A percentile compares a stretch with the other conserved stretches of the same genome.
phyloP scores from a whole-genome alignment of 371 early-diverging fungal species.

The Lichtheimia hyalospora region DNA sequence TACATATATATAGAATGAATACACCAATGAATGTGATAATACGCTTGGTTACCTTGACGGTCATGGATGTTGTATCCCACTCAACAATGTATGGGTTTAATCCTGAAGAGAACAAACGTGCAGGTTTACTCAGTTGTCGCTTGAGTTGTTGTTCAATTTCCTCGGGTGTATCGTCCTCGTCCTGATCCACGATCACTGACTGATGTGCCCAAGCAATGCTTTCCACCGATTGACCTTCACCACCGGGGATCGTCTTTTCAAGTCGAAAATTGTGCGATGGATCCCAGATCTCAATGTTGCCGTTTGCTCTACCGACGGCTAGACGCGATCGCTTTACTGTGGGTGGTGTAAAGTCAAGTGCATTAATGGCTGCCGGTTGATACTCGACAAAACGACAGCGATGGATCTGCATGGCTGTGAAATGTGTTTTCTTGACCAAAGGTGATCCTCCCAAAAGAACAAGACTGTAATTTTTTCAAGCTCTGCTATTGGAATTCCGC shows the following conservation, averaged over 20 bases:
- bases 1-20: background rate
- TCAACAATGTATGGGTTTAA: slow-evolving; percentile 85
- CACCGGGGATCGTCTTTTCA: slow-evolving; percentile 83
- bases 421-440: too few species aligned
- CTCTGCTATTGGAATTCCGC: too few species aligned
- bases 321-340: slow-evolving; percentile 52
- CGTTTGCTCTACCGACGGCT: slow-evolving; percentile 90
- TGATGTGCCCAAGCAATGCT: slow-evolving; percentile 87
- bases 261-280: slow-evolving; percentile 63
- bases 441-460: too few species aligned
- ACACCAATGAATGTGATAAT: background rate
- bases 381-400: slow-evolving; percentile 91
- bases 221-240: slow-evolving; percentile 75
- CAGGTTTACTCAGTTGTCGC: slow-evolving; percentile 52
- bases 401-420: slow-evolving; percentile 72
- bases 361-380: slow-evolving; percentile 82
- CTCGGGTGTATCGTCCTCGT: slow-evolving; percentile 58
- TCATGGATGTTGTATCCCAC: slow-evolving; percentile 78
- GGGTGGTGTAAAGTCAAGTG: slow-evolving; percentile 74
- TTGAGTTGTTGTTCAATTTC: slow-evolving; percentile 48
- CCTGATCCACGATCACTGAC: slow-evolving; percentile 54
- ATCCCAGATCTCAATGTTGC: slow-evolving; percentile 93
- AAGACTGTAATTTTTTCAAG: too few species aligned
- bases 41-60: slow-evolving; percentile 56
- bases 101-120: slow-evolving; percentile 88